A percentile compares a stretch with the other conserved stretches of the same genome.
Conservation (phyloP, 345 rosid genomes). For the Eucalyptus leucophloia region DNA sequence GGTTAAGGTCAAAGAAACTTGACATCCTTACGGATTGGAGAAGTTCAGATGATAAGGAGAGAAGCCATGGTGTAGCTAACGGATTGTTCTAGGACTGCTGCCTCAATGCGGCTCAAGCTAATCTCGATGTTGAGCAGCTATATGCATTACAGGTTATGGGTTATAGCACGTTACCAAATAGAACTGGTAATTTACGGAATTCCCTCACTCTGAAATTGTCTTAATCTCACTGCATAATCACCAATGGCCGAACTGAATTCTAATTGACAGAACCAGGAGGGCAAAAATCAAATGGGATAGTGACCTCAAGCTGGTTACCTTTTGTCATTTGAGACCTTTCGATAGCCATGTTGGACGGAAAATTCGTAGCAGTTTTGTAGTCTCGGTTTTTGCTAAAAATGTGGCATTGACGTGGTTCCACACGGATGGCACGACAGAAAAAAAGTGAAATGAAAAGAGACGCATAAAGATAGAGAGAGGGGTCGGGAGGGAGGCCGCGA, state of each 20-base stretch:
- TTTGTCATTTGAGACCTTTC: not conserved
- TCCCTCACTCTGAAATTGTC: not conserved
- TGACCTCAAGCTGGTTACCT: not conserved
- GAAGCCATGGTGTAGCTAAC: not conserved
- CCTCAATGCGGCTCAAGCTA: not conserved
- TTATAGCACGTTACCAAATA: not conserved
- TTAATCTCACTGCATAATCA: not conserved
- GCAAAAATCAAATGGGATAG: not conserved
- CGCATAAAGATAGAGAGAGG: not conserved
- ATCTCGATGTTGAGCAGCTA: not conserved
- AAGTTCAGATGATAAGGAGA: not conserved
- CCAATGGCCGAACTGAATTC: not conserved
- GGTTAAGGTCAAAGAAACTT: too few relatives aligned
- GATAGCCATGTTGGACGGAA: not conserved
- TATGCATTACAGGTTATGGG: not conserved
- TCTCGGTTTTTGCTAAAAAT: not conserved
- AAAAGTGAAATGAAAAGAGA: not conserved
- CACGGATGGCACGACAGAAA: not conserved
- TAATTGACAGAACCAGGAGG: not conserved
- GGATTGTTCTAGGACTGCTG: not conserved
- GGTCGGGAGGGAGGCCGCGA: not conserved
- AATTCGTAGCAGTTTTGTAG: not conserved
- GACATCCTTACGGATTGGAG: not conserved
- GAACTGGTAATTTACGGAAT: not conserved
- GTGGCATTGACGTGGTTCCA: not conserved